Evolutionary conservation across 1,284 basidiomycete species (phyloP).

Genomic region (Apiotrichum mycotoxinovorans): DNA sequence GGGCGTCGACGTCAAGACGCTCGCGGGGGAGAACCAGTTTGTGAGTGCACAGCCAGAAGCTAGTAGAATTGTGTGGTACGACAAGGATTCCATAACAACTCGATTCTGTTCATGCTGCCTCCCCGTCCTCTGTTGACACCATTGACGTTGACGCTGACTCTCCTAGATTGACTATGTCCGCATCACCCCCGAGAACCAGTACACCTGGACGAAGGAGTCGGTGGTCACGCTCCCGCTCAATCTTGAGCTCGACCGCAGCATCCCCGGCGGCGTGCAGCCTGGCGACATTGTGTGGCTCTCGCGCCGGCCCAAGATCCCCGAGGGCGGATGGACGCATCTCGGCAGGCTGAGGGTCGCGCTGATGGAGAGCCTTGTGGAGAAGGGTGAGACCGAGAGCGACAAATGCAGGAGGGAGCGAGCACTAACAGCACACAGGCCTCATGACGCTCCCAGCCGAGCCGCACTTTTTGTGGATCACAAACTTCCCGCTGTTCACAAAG

Average conservation of each 20-base stretch:
- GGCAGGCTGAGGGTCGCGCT: conserved; percentile 66
- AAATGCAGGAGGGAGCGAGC: too few relatives aligned
- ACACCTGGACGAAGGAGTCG: conserved; percentile 40
- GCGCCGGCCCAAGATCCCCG: conserved; percentile 52
- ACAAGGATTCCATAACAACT: too few relatives aligned
- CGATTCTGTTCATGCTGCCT: too few relatives aligned
- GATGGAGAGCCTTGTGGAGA: conserved; percentile 62
- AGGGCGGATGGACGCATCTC: conserved; percentile 79
- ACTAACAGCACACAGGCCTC: conserved; percentile 52
- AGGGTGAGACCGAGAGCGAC: conserved; percentile 52
- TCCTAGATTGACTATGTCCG: conserved; percentile 43
- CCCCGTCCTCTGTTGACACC: too few relatives aligned
- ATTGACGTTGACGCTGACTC: conserved; percentile 3
- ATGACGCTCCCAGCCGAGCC: conserved; percentile 59
- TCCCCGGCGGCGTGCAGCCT: conserved; percentile 43
- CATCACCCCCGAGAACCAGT: conserved; percentile 41
- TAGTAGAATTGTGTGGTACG: too few relatives aligned
- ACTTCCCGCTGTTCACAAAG: conserved; percentile 89
- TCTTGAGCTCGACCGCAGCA: conserved; percentile 32
- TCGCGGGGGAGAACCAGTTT: conserved; percentile 34
- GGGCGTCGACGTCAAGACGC: conserved; percentile 30
- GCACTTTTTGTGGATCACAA: conserved; percentile 91
- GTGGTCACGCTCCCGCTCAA: conserved; percentile 39
- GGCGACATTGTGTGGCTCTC: conserved; percentile 58
- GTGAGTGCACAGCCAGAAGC: too few relatives aligned